Conservation (phyloP, 2,329 filamentous ascomycete genomes). For the Leptographium wingfieldii region DNA sequence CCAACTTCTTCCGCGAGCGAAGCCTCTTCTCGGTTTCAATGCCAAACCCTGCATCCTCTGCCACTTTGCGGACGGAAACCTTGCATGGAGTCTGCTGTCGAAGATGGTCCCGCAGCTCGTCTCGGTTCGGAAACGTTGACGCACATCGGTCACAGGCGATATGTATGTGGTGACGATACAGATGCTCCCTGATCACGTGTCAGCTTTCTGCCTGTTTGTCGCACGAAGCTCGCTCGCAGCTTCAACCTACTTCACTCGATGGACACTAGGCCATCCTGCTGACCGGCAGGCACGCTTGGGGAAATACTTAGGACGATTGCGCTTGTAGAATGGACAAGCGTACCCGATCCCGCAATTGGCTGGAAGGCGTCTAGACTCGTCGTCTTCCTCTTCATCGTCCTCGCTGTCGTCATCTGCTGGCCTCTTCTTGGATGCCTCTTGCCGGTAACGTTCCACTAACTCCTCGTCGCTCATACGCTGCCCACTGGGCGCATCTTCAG, state of each 20-base stretch:
- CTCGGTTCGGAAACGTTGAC: conserved; percentile 20
- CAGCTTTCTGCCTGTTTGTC: not conserved
- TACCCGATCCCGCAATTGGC: conserved; percentile 1
- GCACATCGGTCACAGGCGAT: conserved; percentile 24
- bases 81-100: conserved; percentile 16
- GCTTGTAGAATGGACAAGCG: conserved; percentile 28
- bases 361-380: not conserved
- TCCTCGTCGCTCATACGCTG: not conserved
- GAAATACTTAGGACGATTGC: conserved; percentile 23
- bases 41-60: conserved; percentile 23
- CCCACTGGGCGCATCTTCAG: not conserved
- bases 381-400: not conserved
- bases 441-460: not conserved
- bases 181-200: conserved; percentile 19
- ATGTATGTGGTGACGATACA: conserved; percentile 24
- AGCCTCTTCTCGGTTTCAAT: conserved; percentile 22
- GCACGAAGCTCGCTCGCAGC: not conserved
- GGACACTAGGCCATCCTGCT: conserved; percentile 24
- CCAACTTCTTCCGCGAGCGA: conserved; percentile 20
- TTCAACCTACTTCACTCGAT: conserved; percentile 24
- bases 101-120: conserved; percentile 20
- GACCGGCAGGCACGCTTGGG: conserved; percentile 23
- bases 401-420: not conserved
- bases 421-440: not conserved
- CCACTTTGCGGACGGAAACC: conserved; percentile 13